Conservation (phyloP, 805 yeast species). For the Zygotorulaspora sp. region DNA sequence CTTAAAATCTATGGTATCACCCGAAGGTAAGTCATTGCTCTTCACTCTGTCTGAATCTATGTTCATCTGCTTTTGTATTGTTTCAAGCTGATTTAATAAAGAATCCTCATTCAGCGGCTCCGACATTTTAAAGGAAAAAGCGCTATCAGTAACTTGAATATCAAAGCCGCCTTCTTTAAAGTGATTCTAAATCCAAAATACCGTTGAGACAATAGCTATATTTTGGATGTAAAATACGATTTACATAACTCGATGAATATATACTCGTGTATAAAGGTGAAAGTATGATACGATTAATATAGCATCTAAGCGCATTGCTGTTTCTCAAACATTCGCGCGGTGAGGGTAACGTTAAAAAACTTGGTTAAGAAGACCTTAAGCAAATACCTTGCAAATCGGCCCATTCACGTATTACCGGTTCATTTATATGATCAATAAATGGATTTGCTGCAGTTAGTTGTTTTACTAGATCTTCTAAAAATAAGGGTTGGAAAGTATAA, state of each 20-base stretch:
- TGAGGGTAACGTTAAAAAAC: not conserved
- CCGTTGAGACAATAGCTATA: too few species aligned
- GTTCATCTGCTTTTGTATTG: constrained; percentile 21
- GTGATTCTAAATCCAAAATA: too few species aligned
- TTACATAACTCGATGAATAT: too few species aligned
- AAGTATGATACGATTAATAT: too few species aligned
- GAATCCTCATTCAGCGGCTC: constrained; percentile 12
- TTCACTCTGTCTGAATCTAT: constrained; percentile 9
- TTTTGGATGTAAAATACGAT: too few species aligned
- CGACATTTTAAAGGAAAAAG: constrained; percentile 5
- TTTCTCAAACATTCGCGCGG: not conserved
- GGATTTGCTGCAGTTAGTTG: constrained; percentile 23
- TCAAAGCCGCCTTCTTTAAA: too few species aligned
- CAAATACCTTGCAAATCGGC: constrained; percentile 34
- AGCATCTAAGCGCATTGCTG: not conserved
- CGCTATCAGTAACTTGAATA: too few species aligned
- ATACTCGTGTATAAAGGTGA: too few species aligned
- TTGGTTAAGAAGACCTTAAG: constrained; percentile 12
- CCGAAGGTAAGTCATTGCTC: constrained; percentile 7
- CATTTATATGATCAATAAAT: constrained; percentile 30
- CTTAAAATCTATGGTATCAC: not conserved
- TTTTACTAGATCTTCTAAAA: constrained; percentile 18
- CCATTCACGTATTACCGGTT: constrained; percentile 30
- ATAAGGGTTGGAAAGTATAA: constrained; percentile 30
- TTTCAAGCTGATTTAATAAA: constrained; percentile 22